Conservation (phyloP, 2,329 filamentous ascomycete genomes). For the Colletotrichum sp. region DNA sequence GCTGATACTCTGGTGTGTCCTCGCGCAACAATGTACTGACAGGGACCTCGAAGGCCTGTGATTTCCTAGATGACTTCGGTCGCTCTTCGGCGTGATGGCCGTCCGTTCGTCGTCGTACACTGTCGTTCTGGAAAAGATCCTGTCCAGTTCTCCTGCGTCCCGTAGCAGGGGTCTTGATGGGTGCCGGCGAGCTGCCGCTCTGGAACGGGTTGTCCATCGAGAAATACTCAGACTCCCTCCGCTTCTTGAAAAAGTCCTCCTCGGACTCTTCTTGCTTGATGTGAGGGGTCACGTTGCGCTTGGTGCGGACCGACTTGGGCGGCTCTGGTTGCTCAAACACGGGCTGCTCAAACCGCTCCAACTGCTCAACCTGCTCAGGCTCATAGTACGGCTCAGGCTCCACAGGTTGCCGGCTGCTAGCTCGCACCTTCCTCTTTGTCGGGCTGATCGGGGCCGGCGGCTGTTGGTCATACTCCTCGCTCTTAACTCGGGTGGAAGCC, state of each 20-base stretch:
- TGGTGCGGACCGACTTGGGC: slow-evolving; percentile 48
- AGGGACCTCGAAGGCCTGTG: slow-evolving; percentile 64
- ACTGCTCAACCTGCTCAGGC: slow-evolving; percentile 21
- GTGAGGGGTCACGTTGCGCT: slow-evolving; percentile 54
- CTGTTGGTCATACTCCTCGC: slow-evolving; percentile 52
- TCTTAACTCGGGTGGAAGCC: slow-evolving; percentile 56
- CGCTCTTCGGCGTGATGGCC: slow-evolving; percentile 21
- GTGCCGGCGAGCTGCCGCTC: slow-evolving; percentile 74
- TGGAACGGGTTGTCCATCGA: slow-evolving; percentile 95
- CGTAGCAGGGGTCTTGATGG: slow-evolving; percentile 48
- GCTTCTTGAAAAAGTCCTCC: slow-evolving; percentile 43
- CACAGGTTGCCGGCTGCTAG: slow-evolving; percentile 59
- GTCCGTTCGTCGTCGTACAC: slow-evolving; percentile 49
- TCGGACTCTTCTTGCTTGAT: slow-evolving; percentile 59
- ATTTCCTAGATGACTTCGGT: slow-evolving; percentile 33
- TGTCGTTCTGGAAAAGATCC: slow-evolving; percentile 32
- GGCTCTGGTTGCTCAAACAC: slow-evolving; percentile 34
- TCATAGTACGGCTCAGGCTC: slow-evolving; percentile 56
- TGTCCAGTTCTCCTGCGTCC: slow-evolving; percentile 51
- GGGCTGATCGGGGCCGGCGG: slow-evolving; percentile 43
- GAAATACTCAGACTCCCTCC: slow-evolving; percentile 55
- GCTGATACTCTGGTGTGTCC: slow-evolving; percentile 33
- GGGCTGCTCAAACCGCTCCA: slow-evolving; percentile 26
- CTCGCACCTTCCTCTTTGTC: slow-evolving; percentile 60
- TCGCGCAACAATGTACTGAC: slow-evolving; percentile 43